These are phyloP conservation scores for Phytophthora foliorum DNA, from an alignment of 352 stramenopile species.

Conservation along the genomic window DNA sequence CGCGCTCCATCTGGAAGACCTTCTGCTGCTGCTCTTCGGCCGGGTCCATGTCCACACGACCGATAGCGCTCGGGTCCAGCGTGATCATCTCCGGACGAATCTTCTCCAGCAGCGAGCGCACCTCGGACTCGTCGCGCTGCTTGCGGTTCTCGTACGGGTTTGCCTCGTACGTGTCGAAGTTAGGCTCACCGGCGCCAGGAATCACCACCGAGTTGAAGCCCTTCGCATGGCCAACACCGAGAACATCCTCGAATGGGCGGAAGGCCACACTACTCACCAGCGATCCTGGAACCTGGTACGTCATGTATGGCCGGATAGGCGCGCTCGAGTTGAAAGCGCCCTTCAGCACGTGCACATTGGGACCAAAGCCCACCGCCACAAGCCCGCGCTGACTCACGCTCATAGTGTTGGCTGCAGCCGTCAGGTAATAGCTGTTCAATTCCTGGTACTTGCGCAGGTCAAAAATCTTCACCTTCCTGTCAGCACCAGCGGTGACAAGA, in stretches of 20 bases:
- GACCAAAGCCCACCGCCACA: conserved; percentile 94
- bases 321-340: conserved; percentile 81
- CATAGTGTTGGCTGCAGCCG: conserved; percentile 86
- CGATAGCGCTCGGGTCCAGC: conserved; percentile 95
- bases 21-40: conserved; percentile 89
- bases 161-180: conserved; percentile 98
- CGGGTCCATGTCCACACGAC: conserved; percentile 93
- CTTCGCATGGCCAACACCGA: conserved; percentile 94
- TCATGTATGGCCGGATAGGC: conserved; percentile 91
- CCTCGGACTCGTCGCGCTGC: conserved; percentile 96
- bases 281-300: conserved; percentile 86
- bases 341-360: conserved; percentile 94
- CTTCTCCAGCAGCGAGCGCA: conserved; percentile 98
- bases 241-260: conserved; percentile 98
- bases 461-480: conserved; percentile 97
- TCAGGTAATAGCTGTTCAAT: conserved; percentile 95
- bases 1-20: conserved; percentile 74
- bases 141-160: conserved; percentile 98
- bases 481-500: conserved; percentile 96
- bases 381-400: conserved; percentile 97
- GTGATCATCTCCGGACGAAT: conserved; percentile 98
- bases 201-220: conserved; percentile 93
- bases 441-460: conserved; percentile 98
- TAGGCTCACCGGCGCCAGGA: conserved; percentile 97
- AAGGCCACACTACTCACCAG: conserved; percentile 94